Evolutionary conservation across 2,329 filamentous ascomycete species (phyloP), one percentile per base, ranked within the genome.

Genomic region (Phymatotrichopsis omnivora): DNA sequence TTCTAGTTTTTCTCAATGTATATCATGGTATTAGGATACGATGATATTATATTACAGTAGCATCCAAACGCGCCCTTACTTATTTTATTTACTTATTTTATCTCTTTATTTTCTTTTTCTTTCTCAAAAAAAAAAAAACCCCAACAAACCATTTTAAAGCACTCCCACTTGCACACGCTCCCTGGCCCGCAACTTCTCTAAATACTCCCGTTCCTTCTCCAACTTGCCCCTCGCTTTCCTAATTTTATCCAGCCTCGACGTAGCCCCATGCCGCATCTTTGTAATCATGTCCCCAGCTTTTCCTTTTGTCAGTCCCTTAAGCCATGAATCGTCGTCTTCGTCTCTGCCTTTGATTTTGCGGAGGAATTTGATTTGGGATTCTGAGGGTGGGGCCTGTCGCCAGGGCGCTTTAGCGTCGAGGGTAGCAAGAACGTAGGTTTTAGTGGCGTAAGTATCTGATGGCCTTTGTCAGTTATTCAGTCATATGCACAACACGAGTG

Each of bases 211-310:
- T 38, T 67, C 63, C 27, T 61, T 30, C 19, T 45, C 33, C 16
- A 16, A 20, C 20, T 17, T 51, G 14, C 12, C 45, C 14, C 29
- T 24, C 14, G 63, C 60, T 47, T 63, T 60, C 43, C 62, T 63
- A 32, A 62, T 52, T 28, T 61, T 65, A 40, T 70, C 71, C 32
- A 68, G 72, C 60, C 72, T 76, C 42, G 70, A 66, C 68, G 75
- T 69, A 1, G 83, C 85, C 1, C 89, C 89, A 60, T 91, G 82
- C 62, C 81, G 89, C 51, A 94, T 61, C 63, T 93, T 93, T 6
- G 85, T 93, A 54, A 96, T 93, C 81, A 93, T 87, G 61, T 95
- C 87, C 4, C 73, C 73, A 4, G 86, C 87, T 60, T 76, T 77
- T 6, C 89, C 89, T 60, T 87, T 91, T 11, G 74, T 86, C 47